phyloP scores from a whole-genome alignment of 495 filamentous ascomycete genomes.

The Penicillium malachiteum region DNA sequence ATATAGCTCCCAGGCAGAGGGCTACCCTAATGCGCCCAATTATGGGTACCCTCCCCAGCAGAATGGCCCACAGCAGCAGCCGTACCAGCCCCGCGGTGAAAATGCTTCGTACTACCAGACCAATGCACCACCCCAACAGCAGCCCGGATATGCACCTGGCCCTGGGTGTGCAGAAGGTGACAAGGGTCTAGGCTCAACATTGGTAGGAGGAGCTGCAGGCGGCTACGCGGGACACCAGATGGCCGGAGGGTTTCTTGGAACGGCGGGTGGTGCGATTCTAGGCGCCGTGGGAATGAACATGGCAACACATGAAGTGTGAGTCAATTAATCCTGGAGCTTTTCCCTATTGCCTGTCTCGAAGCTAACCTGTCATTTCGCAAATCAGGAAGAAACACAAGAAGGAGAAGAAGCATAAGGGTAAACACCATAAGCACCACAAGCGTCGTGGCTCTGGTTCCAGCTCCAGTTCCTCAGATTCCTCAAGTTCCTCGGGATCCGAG shows the following conservation, averaged over 20 bases:
- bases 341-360: neutral
- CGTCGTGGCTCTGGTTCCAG: constrained; percentile 1
- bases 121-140: neutral
- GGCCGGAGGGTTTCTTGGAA: constrained; percentile 33
- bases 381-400: constrained; percentile 4
- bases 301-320: constrained; percentile 5
- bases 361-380: neutral
- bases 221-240: constrained; percentile 43
- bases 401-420: constrained; percentile 1
- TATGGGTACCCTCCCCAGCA: neutral
- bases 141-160: neutral
- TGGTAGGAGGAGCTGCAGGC: constrained; percentile 27
- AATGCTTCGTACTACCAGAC: constrained; percentile 1
- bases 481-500: neutral
- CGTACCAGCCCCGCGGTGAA: neutral
- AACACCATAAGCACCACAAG: constrained; percentile 1
- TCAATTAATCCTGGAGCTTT: neutral
- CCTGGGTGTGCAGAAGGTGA: constrained; percentile 32
- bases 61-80: neutral
- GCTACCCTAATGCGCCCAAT: neutral
- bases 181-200: constrained; percentile 42
- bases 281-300: constrained; percentile 9
- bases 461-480: neutral
- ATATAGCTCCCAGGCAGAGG: neutral
- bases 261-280: constrained; percentile 3